Evolutionary conservation across 768 basidiomycete genomes (phyloP).

Genomic region (Lactarius deliciosus): DNA sequence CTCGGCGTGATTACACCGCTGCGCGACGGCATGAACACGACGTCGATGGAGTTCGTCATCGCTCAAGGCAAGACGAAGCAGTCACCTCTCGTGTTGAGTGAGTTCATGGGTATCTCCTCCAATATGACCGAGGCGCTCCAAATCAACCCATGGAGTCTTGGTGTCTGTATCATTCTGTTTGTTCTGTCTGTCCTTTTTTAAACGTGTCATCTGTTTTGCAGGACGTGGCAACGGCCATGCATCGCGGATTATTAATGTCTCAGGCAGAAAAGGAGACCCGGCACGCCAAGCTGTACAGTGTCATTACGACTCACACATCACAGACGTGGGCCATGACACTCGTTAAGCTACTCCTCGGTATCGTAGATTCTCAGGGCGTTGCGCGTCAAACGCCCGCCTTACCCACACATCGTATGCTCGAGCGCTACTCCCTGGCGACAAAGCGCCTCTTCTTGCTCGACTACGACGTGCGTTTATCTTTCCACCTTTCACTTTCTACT

Average conservation of each 20-base stretch:
- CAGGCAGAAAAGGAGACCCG: constrained; percentile 68
- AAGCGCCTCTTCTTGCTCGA: constrained; percentile 93
- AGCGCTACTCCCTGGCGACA: constrained; percentile 63
- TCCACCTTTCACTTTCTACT: background rate
- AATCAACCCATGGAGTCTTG: constrained; percentile 96
- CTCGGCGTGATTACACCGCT: constrained; percentile 93
- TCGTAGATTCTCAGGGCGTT: constrained; percentile 74
- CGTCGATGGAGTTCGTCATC: constrained; percentile 96
- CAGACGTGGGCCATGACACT: constrained; percentile 92
- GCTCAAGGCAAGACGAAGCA: constrained; percentile 84
- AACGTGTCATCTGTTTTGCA: constrained; percentile 33
- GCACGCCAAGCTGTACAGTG: constrained; percentile 75
- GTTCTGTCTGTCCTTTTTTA: background rate
- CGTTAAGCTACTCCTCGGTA: constrained; percentile 82
- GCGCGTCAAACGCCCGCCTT: constrained; percentile 86
- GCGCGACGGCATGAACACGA: constrained; percentile 99
- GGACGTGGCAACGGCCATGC: constrained; percentile 89
- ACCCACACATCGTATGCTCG: constrained; percentile 53
- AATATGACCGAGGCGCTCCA: constrained; percentile 87
- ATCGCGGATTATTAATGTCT: constrained; percentile 83
- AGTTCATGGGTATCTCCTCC: constrained; percentile 97
- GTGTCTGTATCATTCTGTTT: constrained; percentile 46
- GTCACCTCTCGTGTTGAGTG: constrained; percentile 87
- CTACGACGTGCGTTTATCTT: constrained; percentile 71
- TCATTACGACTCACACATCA: constrained; percentile 91